Conservation (phyloP, 116 monocot species). For the Cymodocea nodosa region DNA sequence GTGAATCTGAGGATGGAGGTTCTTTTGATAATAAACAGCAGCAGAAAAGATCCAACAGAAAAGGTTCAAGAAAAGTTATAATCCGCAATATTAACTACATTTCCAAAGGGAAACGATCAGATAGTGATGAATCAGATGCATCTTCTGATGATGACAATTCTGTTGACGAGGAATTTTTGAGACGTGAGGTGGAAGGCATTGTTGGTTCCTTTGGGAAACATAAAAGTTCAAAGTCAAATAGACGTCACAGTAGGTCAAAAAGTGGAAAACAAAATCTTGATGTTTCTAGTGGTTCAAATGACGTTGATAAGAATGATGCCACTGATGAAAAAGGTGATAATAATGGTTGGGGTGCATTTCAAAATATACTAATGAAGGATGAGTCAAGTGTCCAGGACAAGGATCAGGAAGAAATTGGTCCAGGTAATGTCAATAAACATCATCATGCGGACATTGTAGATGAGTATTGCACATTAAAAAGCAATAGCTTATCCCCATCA, state of each 20-base stretch:
- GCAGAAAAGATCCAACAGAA: slow-evolving; percentile 7
- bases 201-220: slow-evolving; percentile 16
- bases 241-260: slow-evolving; percentile 3
- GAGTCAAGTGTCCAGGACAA: neutral
- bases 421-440: neutral
- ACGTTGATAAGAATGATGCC: neutral
- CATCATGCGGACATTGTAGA: neutral
- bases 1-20: slow-evolving; percentile 9
- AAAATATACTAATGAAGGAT: slow-evolving; percentile 16
- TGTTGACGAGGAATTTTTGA: slow-evolving; percentile 10
- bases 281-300: neutral
- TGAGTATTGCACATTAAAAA: slow-evolving; percentile 5
- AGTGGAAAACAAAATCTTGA: neutral
- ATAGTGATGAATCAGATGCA: slow-evolving; percentile 3
- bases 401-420: neutral
- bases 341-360: slow-evolving; percentile 14
- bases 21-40: slow-evolving; percentile 1
- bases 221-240: slow-evolving; percentile 1
- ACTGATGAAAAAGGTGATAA: neutral
- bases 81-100: slow-evolving; percentile 22
- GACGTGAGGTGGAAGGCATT: slow-evolving; percentile 10
- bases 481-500: neutral
- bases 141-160: slow-evolving; percentile 9
- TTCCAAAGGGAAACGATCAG: slow-evolving; percentile 10
- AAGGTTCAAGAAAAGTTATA: slow-evolving; percentile 12